A percentile compares a stretch with the other conserved stretches of the same genome.
phyloP scores from a whole-genome alignment of 2,329 filamentous ascomycete species.

The Arthrobotrys entomopaga region DNA sequence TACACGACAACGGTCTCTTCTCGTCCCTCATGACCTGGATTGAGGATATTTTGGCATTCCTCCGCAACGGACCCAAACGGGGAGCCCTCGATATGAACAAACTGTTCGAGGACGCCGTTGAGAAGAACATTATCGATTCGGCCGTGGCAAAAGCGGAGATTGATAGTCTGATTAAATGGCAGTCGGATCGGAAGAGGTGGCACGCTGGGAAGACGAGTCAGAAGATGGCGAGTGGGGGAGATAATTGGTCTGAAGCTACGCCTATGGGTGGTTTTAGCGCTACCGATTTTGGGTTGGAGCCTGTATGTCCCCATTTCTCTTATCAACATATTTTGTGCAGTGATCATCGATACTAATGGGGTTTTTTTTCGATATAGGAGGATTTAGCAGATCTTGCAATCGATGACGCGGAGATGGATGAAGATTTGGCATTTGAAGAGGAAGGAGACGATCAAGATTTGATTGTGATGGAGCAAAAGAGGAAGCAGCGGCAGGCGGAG shows the following conservation, averaged over 20 bases:
- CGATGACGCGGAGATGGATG: constrained; percentile 76
- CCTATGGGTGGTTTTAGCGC: constrained; percentile 74
- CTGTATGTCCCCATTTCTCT: constrained; percentile 65
- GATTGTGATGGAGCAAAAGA: constrained; percentile 83
- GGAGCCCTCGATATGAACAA: constrained; percentile 95
- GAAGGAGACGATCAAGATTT: constrained; percentile 81
- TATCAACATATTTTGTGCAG: constrained; percentile 26
- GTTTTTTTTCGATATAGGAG: constrained; percentile 61
- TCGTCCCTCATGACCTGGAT: constrained; percentile 97
- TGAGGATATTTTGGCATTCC: constrained; percentile 91
- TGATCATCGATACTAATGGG: constrained; percentile 54
- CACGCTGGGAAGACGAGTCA: constrained; percentile 96
- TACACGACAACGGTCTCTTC: constrained; percentile 95
- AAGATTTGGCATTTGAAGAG: constrained; percentile 71
- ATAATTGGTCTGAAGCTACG: constrained; percentile 67
- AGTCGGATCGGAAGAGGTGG: constrained; percentile 96
- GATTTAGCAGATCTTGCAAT: constrained; percentile 88
- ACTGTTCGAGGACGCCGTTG: constrained; percentile 82
- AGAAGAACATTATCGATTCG: constrained; percentile 75
- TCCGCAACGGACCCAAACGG: constrained; percentile 84
- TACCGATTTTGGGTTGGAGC: constrained; percentile 88
- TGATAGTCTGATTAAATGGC: constrained; percentile 87
- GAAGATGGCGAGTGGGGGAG: constrained; percentile 93
- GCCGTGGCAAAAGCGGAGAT: constrained; percentile 80
- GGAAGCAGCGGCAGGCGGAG: constrained; percentile 80